These are phyloP conservation scores for Penicillium pulvis DNA, from an alignment of 495 filamentous ascomycete species.

Conservation along the genomic window DNA sequence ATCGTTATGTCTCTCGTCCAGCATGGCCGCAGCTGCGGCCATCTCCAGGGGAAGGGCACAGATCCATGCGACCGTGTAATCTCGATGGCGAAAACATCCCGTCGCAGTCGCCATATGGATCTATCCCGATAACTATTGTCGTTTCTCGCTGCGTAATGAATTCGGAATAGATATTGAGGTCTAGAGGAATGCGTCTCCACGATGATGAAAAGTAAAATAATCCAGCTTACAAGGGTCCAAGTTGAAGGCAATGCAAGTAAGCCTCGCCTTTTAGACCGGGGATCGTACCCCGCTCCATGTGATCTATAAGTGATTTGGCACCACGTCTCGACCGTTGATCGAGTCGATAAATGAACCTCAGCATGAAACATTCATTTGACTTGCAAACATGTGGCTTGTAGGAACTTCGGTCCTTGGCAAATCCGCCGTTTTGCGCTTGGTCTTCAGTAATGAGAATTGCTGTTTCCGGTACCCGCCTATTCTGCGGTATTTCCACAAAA, in stretches of 20 bases:
- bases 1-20: constrained; percentile 30
- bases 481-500: no score
- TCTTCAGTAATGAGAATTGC: no score
- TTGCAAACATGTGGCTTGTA: background rate
- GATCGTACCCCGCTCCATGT: background rate
- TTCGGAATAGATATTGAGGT: background rate
- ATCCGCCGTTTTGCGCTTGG: no score
- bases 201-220: background rate
- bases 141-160: background rate
- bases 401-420: background rate
- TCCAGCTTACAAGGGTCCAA: background rate
- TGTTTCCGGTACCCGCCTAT: no score
- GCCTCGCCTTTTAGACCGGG: background rate
- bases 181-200: background rate
- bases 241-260: background rate
- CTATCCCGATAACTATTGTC: background rate
- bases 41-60: constrained; percentile 37
- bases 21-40: constrained; percentile 30
- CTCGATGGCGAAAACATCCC: background rate
- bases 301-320: background rate
- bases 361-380: background rate
- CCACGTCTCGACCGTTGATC: background rate
- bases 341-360: background rate
- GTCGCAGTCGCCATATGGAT: background rate
- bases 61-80: constrained; percentile 40